Evolutionary conservation across 768 basidiomycete species (phyloP).

Genomic region (Leccinum aurantiacum): DNA sequence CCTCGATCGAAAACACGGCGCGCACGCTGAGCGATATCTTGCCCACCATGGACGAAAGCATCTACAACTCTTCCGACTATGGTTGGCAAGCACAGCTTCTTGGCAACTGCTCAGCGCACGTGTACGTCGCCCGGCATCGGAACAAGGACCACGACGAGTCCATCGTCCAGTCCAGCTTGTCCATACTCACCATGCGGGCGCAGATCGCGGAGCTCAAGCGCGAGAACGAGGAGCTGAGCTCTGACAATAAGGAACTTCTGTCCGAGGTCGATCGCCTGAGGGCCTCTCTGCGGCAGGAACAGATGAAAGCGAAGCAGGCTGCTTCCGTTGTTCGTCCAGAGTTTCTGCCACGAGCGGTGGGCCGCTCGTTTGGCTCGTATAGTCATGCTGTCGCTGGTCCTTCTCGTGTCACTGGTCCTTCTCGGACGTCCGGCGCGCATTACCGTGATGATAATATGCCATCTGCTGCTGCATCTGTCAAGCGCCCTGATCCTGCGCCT

Average conservation of each 20-base stretch:
- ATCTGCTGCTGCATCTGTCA: not conserved
- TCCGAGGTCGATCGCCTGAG: conserved; percentile 23
- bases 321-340: not conserved
- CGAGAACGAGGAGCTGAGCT: conserved; percentile 27
- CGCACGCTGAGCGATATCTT: conserved; percentile 47
- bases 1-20: conserved; percentile 44
- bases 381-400: conserved; percentile 28
- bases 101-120: conserved; percentile 57
- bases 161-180: conserved; percentile 51
- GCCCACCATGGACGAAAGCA: conserved; percentile 42
- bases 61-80: conserved; percentile 43
- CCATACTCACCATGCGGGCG: conserved; percentile 43
- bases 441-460: not conserved
- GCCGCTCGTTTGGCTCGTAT: conserved; percentile 7
- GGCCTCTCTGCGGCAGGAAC: conserved; percentile 15
- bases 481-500: not conserved
- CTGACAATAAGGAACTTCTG: conserved; percentile 30
- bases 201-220: conserved; percentile 39
- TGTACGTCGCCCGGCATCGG: conserved; percentile 41
- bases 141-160: conserved; percentile 30
- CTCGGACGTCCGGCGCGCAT: not conserved
- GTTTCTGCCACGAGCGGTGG: not conserved
- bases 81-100: conserved; percentile 70
- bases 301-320: not conserved
- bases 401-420: conserved; percentile 26